These are phyloP conservation scores for Populus tomentosa DNA, from an alignment of 441 rosid species.

Conservation along the genomic window DNA sequence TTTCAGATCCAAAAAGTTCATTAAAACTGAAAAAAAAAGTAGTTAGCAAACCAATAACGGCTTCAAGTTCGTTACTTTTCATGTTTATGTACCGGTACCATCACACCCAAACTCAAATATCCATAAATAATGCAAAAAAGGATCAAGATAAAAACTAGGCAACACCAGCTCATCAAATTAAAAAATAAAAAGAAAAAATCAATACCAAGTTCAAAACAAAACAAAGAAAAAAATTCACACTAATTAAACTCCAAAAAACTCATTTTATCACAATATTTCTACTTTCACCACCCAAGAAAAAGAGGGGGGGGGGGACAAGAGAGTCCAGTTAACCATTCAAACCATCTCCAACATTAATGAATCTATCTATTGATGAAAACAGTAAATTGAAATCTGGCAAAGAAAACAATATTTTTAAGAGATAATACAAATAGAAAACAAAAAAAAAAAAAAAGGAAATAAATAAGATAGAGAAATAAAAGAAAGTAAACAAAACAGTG, in stretches of 20 bases:
- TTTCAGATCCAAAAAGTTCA: conserved; percentile 2
- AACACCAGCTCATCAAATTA: conserved; percentile 17
- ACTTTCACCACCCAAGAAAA: not conserved
- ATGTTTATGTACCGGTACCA: not conserved
- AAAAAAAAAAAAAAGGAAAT: not conserved
- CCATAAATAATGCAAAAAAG: not conserved
- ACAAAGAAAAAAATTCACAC: not conserved
- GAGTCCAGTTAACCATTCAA: not conserved
- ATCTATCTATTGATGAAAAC: not conserved
- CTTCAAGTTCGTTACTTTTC: not conserved
- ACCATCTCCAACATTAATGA: not conserved
- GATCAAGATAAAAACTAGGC: not conserved
- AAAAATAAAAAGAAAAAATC: conserved; percentile 2
- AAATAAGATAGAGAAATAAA: not conserved
- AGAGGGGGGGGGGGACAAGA: too few relatives aligned
- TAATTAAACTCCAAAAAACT: not conserved
- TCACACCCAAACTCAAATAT: not conserved
- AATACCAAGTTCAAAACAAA: not conserved
- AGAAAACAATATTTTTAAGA: not conserved
- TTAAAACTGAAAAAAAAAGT: not conserved
- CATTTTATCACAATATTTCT: not conserved
- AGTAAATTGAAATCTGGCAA: not conserved
- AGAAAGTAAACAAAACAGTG: conserved; percentile 1
- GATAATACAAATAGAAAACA: not conserved
- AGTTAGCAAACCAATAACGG: not conserved